Evolutionary conservation across 441 rosid species (phyloP).

Genomic region (Capsella rubella): DNA sequence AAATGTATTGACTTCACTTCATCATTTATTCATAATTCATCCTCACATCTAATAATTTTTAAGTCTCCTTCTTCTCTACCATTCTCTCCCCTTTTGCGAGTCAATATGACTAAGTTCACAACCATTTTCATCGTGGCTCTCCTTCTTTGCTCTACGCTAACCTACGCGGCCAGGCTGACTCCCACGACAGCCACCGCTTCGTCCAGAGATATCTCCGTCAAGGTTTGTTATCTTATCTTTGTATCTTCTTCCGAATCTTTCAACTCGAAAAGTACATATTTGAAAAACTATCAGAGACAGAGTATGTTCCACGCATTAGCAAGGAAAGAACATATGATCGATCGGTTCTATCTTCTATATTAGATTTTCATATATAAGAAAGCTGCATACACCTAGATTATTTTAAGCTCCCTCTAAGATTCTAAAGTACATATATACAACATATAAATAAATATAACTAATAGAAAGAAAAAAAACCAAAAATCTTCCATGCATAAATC

Average conservation of each 20-base stretch:
- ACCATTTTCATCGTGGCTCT: conserved; percentile 47
- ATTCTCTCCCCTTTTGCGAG: conserved; percentile 1
- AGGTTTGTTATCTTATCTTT: conserved; percentile 41
- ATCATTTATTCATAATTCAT: conserved; percentile 41
- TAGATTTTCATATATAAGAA: neutral
- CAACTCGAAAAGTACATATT: neutral
- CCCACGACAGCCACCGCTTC: conserved; percentile 37
- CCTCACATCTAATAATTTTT: conserved; percentile 7
- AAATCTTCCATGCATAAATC: conserved; percentile 26
- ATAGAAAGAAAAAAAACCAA: too few species aligned
- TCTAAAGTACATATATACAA: neutral
- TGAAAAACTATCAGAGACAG: neutral
- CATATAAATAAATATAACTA: too few species aligned
- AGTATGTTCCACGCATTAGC: conserved; percentile 13
- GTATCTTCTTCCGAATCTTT: neutral
- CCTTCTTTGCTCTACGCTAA: conserved; percentile 44
- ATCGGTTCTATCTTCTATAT: neutral
- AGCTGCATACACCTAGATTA: conserved; percentile 1
- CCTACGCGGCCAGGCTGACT: conserved; percentile 45
- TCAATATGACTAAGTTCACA: conserved; percentile 46
- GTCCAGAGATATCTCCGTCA: conserved; percentile 13
- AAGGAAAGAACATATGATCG: neutral
- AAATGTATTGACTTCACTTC: conserved; percentile 34
- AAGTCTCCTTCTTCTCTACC: conserved; percentile 8
- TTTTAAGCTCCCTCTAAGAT: conserved; percentile 10